Percentiles rank a stretch among this genome's conserved stretches.
phyloP scores from a whole-genome alignment of 495 filamentous ascomycete species.

The Bathelium albidoporum region DNA sequence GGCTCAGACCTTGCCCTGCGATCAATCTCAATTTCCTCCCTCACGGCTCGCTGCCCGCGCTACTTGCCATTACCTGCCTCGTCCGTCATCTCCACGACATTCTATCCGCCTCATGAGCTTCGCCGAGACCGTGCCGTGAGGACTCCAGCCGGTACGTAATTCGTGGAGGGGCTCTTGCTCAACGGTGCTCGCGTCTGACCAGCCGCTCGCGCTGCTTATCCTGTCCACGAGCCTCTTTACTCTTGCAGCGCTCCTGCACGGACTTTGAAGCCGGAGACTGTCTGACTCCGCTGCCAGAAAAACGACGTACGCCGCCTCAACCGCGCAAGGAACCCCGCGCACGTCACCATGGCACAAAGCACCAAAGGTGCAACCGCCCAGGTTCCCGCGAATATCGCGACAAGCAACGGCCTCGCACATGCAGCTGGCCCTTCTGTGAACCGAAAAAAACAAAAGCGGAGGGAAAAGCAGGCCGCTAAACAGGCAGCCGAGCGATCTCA shows the following conservation, averaged over 20 bases:
- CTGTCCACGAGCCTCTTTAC: neutral
- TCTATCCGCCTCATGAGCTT: neutral
- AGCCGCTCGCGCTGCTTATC: neutral
- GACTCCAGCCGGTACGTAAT: neutral
- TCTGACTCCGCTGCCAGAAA: neutral
- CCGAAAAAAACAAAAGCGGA: constrained; percentile 79
- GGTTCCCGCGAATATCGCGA: neutral
- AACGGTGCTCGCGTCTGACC: neutral
- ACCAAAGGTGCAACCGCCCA: neutral
- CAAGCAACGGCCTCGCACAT: constrained; percentile 19
- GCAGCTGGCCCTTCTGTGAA: constrained; percentile 43
- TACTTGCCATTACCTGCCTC: neutral
- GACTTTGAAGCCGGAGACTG: neutral
- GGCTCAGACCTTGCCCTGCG: neutral
- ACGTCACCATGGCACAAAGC: constrained; percentile 9
- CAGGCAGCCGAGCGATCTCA: constrained; percentile 52
- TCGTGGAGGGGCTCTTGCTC: neutral
- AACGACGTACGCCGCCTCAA: neutral
- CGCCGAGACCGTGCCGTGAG: neutral
- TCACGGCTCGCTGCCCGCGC: neutral
- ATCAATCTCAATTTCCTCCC: neutral
- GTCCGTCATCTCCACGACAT: neutral
- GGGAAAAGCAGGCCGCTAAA: constrained; percentile 44
- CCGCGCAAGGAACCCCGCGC: neutral
- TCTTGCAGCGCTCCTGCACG: neutral